Conservation (phyloP, 108 stramenopile species). For the Epithemia pelagica region DNA sequence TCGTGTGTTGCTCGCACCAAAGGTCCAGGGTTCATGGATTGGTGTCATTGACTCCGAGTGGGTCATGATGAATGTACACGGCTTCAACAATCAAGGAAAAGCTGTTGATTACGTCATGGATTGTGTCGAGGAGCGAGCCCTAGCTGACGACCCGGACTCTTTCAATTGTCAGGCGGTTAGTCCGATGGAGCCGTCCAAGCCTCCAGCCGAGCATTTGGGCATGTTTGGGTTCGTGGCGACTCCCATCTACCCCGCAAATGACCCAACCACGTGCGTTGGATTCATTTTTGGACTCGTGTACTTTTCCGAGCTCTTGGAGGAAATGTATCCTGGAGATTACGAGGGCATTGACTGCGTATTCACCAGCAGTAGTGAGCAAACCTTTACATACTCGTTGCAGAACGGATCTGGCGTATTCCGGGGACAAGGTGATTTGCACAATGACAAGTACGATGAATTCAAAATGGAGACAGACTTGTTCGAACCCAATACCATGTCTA, state of each 20-base stretch:
- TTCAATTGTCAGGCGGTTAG: no score
- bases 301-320: neutral
- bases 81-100: neutral
- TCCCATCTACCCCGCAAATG: neutral
- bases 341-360: conserved; percentile 5
- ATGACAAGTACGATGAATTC: conserved; percentile 9
- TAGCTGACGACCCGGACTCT: neutral
- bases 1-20: no score
- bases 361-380: no score
- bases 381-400: no score
- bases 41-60: no score
- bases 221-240: no score
- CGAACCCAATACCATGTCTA: neutral
- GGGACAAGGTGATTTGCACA: conserved; percentile 37
- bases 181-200: no score
- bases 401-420: no score
- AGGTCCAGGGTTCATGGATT: no score
- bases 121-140: neutral
- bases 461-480: neutral
- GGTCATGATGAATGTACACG: conserved; percentile 2
- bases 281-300: neutral
- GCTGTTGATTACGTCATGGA: conserved; percentile 1
- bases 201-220: no score
- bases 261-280: neutral
- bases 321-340: neutral